phyloP scores from a whole-genome alignment of 768 basidiomycete genomes.

The Tricholoma matsutake region DNA sequence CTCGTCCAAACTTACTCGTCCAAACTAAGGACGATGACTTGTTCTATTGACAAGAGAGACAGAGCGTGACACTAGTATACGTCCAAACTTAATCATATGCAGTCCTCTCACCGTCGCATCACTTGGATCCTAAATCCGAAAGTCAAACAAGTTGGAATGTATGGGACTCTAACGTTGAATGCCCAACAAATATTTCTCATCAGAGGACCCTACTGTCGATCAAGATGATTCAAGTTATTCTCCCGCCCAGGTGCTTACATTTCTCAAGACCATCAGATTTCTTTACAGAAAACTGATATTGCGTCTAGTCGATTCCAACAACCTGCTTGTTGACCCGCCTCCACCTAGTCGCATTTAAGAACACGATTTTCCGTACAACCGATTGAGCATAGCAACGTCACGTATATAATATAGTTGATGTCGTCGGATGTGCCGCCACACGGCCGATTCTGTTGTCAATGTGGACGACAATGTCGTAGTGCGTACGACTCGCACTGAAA shows the following conservation, averaged over 20 bases:
- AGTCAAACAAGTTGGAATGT: not conserved
- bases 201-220: not conserved
- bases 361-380: slow-evolving; percentile 14
- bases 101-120: too few species aligned
- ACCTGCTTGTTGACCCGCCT: slow-evolving; percentile 10
- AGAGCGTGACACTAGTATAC: too few species aligned
- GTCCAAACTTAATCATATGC: too few species aligned
- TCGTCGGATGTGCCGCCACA: slow-evolving; percentile 10
- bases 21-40: too few species aligned
- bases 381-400: slow-evolving; percentile 10
- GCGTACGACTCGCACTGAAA: slow-evolving; percentile 10
- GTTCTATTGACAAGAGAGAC: too few species aligned
- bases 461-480: slow-evolving; percentile 9
- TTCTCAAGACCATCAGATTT: slow-evolving; percentile 9
- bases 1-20: too few species aligned
- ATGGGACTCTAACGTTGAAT: not conserved
- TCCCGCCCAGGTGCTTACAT: slow-evolving; percentile 1
- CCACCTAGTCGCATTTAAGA: slow-evolving; percentile 11
- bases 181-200: not conserved
- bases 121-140: too few species aligned
- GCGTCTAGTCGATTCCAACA: slow-evolving; percentile 9
- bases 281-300: slow-evolving; percentile 10
- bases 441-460: slow-evolving; percentile 11
- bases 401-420: not conserved
- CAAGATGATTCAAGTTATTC: slow-evolving; percentile 4